A percentile compares a stretch with the other conserved stretches of the same genome.
These are phyloP conservation scores for Vitis hybrid DNA, from an alignment of 177 flowering plant genomes.

Conservation along the genomic window DNA sequence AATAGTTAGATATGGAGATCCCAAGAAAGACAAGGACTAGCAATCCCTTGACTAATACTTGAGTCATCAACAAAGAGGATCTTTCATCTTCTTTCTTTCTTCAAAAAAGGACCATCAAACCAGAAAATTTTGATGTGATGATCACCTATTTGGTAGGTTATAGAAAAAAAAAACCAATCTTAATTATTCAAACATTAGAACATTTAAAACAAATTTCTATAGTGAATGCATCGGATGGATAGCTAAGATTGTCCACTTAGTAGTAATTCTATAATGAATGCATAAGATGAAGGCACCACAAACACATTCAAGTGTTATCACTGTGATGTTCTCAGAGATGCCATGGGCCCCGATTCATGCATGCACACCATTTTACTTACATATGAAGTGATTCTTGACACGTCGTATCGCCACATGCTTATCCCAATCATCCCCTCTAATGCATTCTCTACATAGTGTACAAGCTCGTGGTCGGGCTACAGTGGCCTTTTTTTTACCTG, in stretches of 20 bases:
- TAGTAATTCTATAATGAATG: background rate
- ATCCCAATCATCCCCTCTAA: conserved; percentile 67
- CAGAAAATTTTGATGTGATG: too few species aligned
- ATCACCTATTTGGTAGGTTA: background rate
- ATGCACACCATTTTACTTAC: conserved; percentile 50
- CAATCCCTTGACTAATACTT: too few species aligned
- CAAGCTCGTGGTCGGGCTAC: conserved; percentile 81
- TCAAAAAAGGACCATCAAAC: too few species aligned
- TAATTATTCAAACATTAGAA: background rate
- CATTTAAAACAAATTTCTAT: background rate
- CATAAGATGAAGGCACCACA: background rate
- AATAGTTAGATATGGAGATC: too few species aligned
- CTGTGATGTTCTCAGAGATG: too few species aligned
- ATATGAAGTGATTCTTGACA: conserved; percentile 92
- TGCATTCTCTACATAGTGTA: conserved; percentile 89
- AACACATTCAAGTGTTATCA: background rate
- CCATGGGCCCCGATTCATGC: background rate
- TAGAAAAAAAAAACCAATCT: background rate
- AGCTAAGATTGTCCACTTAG: background rate
- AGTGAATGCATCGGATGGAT: background rate
- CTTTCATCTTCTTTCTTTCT: too few species aligned
- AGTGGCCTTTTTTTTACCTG: conserved; percentile 74
- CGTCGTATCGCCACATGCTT: conserved; percentile 65
- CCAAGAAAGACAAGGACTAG: too few species aligned
- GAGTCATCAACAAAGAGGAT: too few species aligned